A percentile compares a stretch with the other conserved stretches of the same genome.
Evolutionary conservation across 2,329 filamentous ascomycete genomes (phyloP).

Genomic region (Ceratocystis papillata): DNA sequence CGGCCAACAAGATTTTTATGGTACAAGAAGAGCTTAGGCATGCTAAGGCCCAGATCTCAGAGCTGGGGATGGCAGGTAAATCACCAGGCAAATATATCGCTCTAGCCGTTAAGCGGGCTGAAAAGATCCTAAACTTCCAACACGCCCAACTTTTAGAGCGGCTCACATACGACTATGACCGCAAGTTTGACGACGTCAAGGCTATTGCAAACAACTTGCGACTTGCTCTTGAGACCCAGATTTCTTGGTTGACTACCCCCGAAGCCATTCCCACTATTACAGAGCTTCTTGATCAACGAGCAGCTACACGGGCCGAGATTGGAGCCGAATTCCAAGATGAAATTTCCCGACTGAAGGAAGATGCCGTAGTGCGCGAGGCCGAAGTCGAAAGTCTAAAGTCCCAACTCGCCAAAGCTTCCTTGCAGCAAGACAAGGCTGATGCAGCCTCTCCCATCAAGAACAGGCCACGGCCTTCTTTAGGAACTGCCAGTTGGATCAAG

Average conservation of each 20-base stretch:
- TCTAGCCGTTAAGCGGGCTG: neutral
- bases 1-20: neutral
- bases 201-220: constrained; percentile 1
- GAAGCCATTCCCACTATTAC: neutral
- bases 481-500: neutral
- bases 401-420: neutral
- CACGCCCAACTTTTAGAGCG: neutral
- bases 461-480: neutral
- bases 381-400: neutral
- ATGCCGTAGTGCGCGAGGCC: neutral
- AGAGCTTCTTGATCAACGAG: constrained; percentile 1
- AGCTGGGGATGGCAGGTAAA: neutral
- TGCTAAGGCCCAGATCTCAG: neutral
- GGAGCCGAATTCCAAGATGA: neutral
- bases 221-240: neutral
- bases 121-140: neutral
- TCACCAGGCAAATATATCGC: neutral
- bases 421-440: neutral
- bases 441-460: neutral
- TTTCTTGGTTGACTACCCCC: neutral
- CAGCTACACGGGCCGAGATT: neutral
- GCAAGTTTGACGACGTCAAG: neutral
- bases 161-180: neutral
- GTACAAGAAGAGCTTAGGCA: neutral
- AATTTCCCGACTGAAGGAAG: neutral